Base-by-base conservation (phyloP, 2,329 filamentous ascomycete species). In the Clonostachys rhizophaga region DNA sequence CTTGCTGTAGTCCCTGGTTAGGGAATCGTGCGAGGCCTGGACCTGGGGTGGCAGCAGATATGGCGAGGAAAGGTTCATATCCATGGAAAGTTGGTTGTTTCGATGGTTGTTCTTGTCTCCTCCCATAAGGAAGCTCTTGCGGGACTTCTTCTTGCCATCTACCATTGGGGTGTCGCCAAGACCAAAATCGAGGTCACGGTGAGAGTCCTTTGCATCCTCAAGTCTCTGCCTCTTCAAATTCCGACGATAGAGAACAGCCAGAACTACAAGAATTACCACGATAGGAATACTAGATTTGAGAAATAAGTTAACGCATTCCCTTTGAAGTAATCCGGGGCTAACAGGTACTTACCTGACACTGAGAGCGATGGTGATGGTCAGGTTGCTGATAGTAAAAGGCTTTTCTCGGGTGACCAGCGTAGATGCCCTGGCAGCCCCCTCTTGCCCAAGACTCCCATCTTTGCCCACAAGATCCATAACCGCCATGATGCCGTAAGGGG, bases 21-120 rank as follows among this genome's bases (percentile, higher is more conserved):
- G 36, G 11, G 17, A 18, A n/a, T 46, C 87, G 84, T 24, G 91
- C 88, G 54, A 97, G 74, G 4, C 91, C 95, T 64, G 91, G 84
- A 52, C 97, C 75, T 6, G 92, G 96, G 55, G 96, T 91, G 41
- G 91, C n/a, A 97, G 76, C n/a, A 99, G 79, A 63, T 97, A 99
- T 3, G 94, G 94, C 57, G 85, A 94, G 34, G 81, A 82, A 43
- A 91, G 75, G 59, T 87, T 83, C 78, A 91, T 81, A 56, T 83
- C 79, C 78, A 92, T 81, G 34, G 84, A 87, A 44, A 86, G 65
- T 56, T 86, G 82, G 36, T 74, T 70, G 43, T 70, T 67, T 44
- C 65, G 64, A 54, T 70, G 67, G 35, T 58, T 52, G 18, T 69
- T 65, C 62, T 83, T 83, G 59, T 89, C 76, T 24, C 72, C 76